A percentile compares a stretch with the other conserved stretches of the same genome.
Conservation (phyloP, 202 grass and related monocot genomes). For the Saccharum hybrid region DNA sequence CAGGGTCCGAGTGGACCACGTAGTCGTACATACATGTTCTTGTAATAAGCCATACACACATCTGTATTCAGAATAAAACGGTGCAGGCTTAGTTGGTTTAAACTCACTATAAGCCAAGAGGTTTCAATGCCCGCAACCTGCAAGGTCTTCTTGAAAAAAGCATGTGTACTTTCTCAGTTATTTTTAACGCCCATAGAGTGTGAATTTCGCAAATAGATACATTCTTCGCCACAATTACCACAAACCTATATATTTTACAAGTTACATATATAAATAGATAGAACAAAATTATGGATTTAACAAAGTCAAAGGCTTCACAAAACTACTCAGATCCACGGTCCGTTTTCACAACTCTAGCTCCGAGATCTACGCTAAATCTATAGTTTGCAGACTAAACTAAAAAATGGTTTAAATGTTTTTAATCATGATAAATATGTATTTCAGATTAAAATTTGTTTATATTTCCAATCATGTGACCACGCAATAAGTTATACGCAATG, state of each 20-base stretch:
- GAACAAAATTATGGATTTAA: not conserved
- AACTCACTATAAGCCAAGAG: conserved; percentile 1
- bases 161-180: not conserved
- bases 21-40: not conserved
- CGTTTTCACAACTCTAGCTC: too few species aligned
- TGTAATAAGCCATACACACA: not conserved
- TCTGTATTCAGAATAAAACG: not conserved
- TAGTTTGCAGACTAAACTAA: too few species aligned
- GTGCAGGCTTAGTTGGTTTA: not conserved
- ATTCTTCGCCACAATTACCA: not conserved
- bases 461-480: too few species aligned
- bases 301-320: not conserved
- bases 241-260: not conserved
- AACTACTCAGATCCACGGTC: too few species aligned
- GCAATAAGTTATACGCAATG: too few species aligned
- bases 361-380: too few species aligned
- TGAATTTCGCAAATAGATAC: not conserved
- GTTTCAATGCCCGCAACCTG: not conserved
- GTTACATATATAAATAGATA: not conserved
- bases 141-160: not conserved
- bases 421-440: too few species aligned
- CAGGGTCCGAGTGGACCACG: not conserved
- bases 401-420: too few species aligned
- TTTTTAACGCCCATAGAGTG: not conserved
- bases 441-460: too few species aligned